phyloP scores from a whole-genome alignment of 1,284 basidiomycete species.

The Rhodotorula sp. region DNA sequence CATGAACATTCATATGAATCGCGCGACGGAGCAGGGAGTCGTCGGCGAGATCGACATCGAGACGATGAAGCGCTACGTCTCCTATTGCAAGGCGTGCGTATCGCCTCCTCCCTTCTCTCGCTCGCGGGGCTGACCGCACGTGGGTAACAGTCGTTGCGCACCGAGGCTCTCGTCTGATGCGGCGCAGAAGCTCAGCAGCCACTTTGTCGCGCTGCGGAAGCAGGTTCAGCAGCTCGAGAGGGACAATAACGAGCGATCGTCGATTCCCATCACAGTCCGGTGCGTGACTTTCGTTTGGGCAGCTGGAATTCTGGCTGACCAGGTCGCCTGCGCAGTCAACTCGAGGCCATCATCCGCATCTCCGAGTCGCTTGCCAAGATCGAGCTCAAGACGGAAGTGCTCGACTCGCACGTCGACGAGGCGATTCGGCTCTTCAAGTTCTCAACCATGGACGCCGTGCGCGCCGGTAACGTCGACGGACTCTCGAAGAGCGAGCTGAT shows the following conservation, averaged over 20 bases:
- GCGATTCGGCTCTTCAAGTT: slow-evolving; percentile 97
- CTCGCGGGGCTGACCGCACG: not conserved
- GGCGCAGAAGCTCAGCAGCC: slow-evolving; percentile 93
- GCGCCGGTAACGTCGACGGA: slow-evolving; percentile 87
- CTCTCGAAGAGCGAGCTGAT: slow-evolving; percentile 88
- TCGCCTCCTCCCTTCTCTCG: not conserved
- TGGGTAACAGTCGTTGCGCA: slow-evolving; percentile 71
- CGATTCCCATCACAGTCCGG: slow-evolving; percentile 98
- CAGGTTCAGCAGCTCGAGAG: slow-evolving; percentile 94
- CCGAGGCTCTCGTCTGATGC: slow-evolving; percentile 89
- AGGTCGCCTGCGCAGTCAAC: slow-evolving; percentile 62
- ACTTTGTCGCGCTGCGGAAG: slow-evolving; percentile 92
- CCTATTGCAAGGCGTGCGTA: slow-evolving; percentile 86
- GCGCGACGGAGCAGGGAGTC: slow-evolving; percentile 66
- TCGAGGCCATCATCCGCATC: slow-evolving; percentile 98
- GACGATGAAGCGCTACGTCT: slow-evolving; percentile 97
- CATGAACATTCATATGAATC: slow-evolving; percentile 98
- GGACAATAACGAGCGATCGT: slow-evolving; percentile 95
- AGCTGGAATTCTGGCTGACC: not conserved
- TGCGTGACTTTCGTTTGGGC: slow-evolving; percentile 44
- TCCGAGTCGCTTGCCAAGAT: slow-evolving; percentile 96
- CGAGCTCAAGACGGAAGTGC: slow-evolving; percentile 80
- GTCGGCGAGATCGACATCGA: slow-evolving; percentile 95
- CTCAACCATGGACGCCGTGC: slow-evolving; percentile 98
- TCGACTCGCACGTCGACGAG: slow-evolving; percentile 94